phyloP scores from a whole-genome alignment of 2,329 filamentous ascomycete genomes.

The Botrytis cinerea region DNA sequence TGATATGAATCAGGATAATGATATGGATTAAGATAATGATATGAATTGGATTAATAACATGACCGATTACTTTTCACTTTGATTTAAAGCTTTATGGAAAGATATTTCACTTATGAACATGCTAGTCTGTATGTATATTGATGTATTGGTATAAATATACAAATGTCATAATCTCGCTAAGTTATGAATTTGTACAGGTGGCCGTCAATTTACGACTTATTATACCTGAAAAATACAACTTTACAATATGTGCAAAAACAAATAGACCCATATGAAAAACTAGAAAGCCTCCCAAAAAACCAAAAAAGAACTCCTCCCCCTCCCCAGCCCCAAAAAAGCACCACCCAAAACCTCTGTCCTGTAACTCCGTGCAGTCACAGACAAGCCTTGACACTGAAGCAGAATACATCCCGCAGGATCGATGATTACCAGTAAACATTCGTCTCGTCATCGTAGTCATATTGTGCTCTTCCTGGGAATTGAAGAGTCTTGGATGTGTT shows the following conservation, averaged over 20 bases:
- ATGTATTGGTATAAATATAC: not conserved
- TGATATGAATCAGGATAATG: not conserved
- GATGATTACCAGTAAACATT: not conserved
- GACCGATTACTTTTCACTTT: too few species aligned
- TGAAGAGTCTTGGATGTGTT: not conserved
- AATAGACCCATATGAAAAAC: not conserved
- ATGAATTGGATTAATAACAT: too few species aligned
- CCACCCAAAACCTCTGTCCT: not conserved
- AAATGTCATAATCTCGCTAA: not conserved
- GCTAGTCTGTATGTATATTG: not conserved
- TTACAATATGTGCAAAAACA: not conserved
- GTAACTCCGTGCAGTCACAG: not conserved
- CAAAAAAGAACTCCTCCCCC: too few species aligned
- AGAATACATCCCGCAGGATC: rapidly evolving
- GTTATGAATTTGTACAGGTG: not conserved
- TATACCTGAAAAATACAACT: too few species aligned
- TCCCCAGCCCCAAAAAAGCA: too few species aligned
- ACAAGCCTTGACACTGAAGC: not conserved
- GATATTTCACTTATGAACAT: not conserved
- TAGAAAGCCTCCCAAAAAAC: not conserved
- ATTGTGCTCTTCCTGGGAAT: not conserved
- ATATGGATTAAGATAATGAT: too few species aligned
- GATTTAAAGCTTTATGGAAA: not conserved
- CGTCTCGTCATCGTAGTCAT: not conserved
- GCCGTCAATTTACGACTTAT: not conserved